Evolutionary conservation across 116 monocot species (phyloP), one percentile per base, ranked within the genome.

Genomic region (Zostera marina): DNA sequence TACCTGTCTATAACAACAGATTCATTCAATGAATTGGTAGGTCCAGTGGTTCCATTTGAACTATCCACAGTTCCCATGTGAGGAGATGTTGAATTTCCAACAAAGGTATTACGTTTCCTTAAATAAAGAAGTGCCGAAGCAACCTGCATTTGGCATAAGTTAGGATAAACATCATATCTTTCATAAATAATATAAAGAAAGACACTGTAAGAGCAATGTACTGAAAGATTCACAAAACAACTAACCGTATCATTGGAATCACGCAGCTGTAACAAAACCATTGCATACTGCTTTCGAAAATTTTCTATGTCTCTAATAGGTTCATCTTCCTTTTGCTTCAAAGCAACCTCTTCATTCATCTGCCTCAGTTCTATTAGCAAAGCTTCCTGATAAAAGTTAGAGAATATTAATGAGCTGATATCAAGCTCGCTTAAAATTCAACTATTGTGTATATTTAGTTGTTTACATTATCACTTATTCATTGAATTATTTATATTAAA

Each of bases 211-310:
- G 16, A 13, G 23, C 11, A 12, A 61, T 16, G 41, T 41, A 59
- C 32, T 15, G 24, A 61, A 62, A 62, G 24, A 47, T 48, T 8
- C 45, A 41, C 20, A 24, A 51, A 32, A 42, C 9, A 70, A 44
- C 66, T 47, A 54, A 66, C 89, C 68, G 85, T 82, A 63, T 89
- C 89, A 72, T 96, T 89, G 46, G 80, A 81, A 70, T 89, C 85
- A 58, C 78, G 24, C 48, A 96, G 82, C 52, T 96, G 96, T 47
- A 96, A 70, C 17, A 96, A 89, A 22, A 96, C 82, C 82, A 85
- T 82, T 3, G 89, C 89, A 73, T 96, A 96, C 45, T 90, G 94
- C 64, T 77, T 88, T 66, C 77, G 77, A 65, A 94, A 94, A 63
- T 69, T 76, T 20, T 98, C 90, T 66, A 82, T 62, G 63, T 89